Evolutionary conservation across 1,284 basidiomycete genomes (phyloP).

Genomic region (Sporisorium sorghi): DNA sequence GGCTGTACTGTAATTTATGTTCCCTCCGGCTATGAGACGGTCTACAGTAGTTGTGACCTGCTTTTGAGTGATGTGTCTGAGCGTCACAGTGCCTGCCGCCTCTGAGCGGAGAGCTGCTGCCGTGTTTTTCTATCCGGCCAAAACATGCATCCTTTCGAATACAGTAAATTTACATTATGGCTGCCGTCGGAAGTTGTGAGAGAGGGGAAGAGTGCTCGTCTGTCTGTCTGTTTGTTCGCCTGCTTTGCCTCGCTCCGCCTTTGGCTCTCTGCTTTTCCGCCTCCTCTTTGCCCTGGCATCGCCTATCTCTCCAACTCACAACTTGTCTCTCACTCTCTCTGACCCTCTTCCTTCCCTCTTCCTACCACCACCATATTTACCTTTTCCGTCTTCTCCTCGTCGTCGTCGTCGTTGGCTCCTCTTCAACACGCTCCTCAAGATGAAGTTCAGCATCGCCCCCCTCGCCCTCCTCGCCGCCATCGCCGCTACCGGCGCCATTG

Average conservation of each 20-base stretch:
- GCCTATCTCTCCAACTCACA: background rate
- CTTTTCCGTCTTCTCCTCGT: background rate
- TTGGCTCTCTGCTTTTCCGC: constrained; percentile 2
- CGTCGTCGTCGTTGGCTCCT: constrained; percentile 1
- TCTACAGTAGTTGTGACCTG: too few species aligned
- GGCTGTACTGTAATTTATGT: too few species aligned
- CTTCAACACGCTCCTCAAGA: constrained; percentile 27
- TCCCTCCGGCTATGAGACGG: too few species aligned
- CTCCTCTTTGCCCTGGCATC: background rate
- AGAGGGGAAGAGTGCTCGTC: too few species aligned
- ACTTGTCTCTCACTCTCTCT: background rate
- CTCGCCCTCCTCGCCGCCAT: constrained; percentile 55
- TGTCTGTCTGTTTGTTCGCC: too few species aligned
- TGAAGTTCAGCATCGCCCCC: constrained; percentile 59
- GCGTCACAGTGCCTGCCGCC: constrained; percentile 26
- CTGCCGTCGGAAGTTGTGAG: too few species aligned
- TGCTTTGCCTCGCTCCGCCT: too few species aligned
- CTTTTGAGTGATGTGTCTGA: too few species aligned
- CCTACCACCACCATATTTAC: constrained; percentile 14
- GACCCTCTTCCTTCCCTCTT: background rate
- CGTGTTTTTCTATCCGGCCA: background rate
- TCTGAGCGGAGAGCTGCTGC: too few species aligned
- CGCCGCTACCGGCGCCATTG: constrained; percentile 49
- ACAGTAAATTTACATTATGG: too few species aligned
- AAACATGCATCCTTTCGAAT: constrained; percentile 5